Evolutionary conservation across 1,139 yeast species (phyloP), one percentile per base, ranked within the genome.

Genomic region (Lodderomyces oxycetoniae): DNA sequence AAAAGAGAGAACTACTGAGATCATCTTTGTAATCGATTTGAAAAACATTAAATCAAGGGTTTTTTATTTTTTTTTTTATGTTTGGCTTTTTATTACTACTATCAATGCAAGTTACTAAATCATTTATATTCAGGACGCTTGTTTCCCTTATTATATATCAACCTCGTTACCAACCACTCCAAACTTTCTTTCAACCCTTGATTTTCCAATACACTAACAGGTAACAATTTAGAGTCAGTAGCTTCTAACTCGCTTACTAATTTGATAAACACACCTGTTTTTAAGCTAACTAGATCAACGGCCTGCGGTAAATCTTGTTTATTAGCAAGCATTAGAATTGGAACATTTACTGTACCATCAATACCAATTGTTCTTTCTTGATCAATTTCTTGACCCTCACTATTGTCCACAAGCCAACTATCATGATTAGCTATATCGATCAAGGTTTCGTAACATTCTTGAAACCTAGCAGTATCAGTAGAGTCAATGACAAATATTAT

Each of bases 401-500:
- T 24, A 25, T 32, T 84, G 17, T 72, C 53, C 36, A 79, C 82
- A 47, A 48, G 45, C 74, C 74, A 67, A 30, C 59, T 57, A 28
- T 61, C 57, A 47, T 68, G 68, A 50, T 61, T 63, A 8, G 71
- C 61, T n/a, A 65, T 59, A 26, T 55, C 66, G 36, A 59, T 59
- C 33, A 84, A 62, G 2, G 83, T 71, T 22, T 77, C 76, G 46
- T 78, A 73, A 57, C 96, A 87, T 53, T 89, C 97, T 45, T 85
- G 81, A 40, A 91, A 73, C 36, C 96, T 66, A 20, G 75, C 81
- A 11, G 82, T 71, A 53, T 89, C 96, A 0, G 95, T 79, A 4
- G 96, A 85, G 54, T 91, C 98, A 10, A 91, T 89, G 22, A 91
- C 81, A 55, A 89, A 91, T 30, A 91, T 81, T 22, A 91, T 85